Evolutionary conservation across 805 yeast species (phyloP), one percentile per base, ranked within the genome.

Genomic region (Ogataea nakhonphanomensis): DNA sequence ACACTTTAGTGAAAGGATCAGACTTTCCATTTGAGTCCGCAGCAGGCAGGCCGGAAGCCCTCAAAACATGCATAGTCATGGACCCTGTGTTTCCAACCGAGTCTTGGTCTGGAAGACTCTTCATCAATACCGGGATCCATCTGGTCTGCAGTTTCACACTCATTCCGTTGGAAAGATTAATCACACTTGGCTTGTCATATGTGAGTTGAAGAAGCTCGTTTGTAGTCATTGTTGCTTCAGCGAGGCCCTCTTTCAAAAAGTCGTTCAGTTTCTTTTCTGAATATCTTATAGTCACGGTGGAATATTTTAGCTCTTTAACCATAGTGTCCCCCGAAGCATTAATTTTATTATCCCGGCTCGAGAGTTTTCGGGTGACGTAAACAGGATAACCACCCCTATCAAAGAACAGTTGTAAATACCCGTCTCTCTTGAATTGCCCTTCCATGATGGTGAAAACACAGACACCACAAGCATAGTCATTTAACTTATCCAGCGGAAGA

Each of bases 1-100:
- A 79, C 47, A 88, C 73, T 54, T 79, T 76, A 44, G 79, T 72
- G 60, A 80, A 91, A 40, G 99, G 99, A 65, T 93, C 99, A 3
- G 96, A 87, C 59, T 84, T 84, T 36, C 98, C 98, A 52, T 82
- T 83, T 23, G 85, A 70, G 64, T 93, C 99, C n/a, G 90, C 95
- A 10, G 96, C 74, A 28, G 83, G 78, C 43, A 93, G 71, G 37
- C 76, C 76, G 11, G 72, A 72, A 3, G 93, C 98, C 35, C 71
- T 69, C 32, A 80, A 49, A 4, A 86, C 70, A 23, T 73, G 77
- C 25, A 89, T 71, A 15, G 70, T 71, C 50, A 91, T 62, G 22
- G 66, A 67, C 59, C 99, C 99, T 43, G 79, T 71, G 60, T 88
- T 84, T 35, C 81, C 74, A 47, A 81, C 76, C 30, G 84, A 70